These are phyloP conservation scores for Blastocystis sp. DNA, from an alignment of 352 stramenopile species.

Conservation along the genomic window DNA sequence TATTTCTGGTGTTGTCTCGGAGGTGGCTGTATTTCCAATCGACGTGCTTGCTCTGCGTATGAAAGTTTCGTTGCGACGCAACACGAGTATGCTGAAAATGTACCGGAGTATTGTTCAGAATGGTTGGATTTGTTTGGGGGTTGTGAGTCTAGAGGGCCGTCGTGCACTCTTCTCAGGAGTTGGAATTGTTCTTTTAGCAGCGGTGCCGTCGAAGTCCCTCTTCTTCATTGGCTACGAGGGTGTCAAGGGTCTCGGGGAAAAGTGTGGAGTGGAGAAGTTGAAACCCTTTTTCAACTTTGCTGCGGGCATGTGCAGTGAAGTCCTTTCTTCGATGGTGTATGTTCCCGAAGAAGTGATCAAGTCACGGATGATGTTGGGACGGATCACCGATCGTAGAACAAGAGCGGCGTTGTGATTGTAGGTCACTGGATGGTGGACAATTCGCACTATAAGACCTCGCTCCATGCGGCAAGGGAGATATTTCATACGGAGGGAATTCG, in stretches of 20 bases:
- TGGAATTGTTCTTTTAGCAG: slow-evolving; percentile 12
- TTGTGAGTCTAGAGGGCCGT: background rate
- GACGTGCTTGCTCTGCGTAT: slow-evolving; percentile 15
- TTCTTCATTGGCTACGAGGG: slow-evolving; percentile 22
- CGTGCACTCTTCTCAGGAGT: slow-evolving; percentile 14
- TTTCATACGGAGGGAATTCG: slow-evolving; percentile 12
- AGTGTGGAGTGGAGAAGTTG: background rate
- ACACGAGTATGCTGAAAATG: background rate
- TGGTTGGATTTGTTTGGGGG: background rate
- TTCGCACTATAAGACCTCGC: slow-evolving; percentile 19
- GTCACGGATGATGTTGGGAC: slow-evolving; percentile 10
- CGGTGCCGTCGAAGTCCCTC: slow-evolving; percentile 8
- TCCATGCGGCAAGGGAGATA: slow-evolving; percentile 10
- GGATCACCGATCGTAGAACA: background rate
- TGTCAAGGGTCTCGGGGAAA: background rate
- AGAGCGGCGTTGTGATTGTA: background rate
- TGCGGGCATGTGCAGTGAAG: slow-evolving; percentile 19
- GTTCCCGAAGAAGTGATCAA: slow-evolving; percentile 30
- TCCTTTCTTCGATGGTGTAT: slow-evolving; percentile 28
- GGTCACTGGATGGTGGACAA: slow-evolving; percentile 34
- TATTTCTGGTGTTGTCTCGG: background rate
- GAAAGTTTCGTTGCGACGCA: slow-evolving; percentile 5
- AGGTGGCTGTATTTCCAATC: slow-evolving; percentile 18
- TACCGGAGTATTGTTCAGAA: slow-evolving; percentile 1
- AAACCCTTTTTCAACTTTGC: background rate